These are phyloP conservation scores for Fusarium miscanthi DNA, from an alignment of 2,329 filamentous ascomycete species.

Conservation along the genomic window DNA sequence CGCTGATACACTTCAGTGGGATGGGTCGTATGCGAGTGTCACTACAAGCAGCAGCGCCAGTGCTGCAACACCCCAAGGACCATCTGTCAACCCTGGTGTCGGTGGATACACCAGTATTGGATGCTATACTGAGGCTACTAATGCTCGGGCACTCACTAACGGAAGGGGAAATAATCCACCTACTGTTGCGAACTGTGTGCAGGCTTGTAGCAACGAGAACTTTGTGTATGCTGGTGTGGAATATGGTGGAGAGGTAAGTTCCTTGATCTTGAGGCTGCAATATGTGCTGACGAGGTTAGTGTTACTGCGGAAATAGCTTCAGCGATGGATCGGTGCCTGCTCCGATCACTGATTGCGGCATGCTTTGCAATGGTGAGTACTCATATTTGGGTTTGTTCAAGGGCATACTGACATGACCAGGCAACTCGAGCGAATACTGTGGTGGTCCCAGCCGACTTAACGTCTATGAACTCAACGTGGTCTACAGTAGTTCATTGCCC, in stretches of 20 bases:
- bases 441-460: constrained; percentile 51
- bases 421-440: constrained; percentile 52
- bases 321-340: constrained; percentile 45
- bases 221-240: constrained; percentile 52
- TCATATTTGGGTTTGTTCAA: fast-evolving
- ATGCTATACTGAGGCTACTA: constrained; percentile 52
- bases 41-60: background rate
- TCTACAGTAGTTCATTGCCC: constrained; percentile 6
- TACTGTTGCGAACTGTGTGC: constrained; percentile 51
- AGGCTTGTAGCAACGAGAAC: constrained; percentile 44
- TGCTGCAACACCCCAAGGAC: constrained; percentile 15
- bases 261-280: fast-evolving
- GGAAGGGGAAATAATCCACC: constrained; percentile 37
- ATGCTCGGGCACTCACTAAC: constrained; percentile 49
- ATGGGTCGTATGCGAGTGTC: constrained; percentile 16
- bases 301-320: constrained; percentile 52
- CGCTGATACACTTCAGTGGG: constrained; percentile 49
- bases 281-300: constrained; percentile 28
- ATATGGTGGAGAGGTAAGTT: constrained; percentile 52
- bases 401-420: constrained; percentile 15
- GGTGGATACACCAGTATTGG: constrained; percentile 51
- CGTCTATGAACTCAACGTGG: constrained; percentile 47
- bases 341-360: constrained; percentile 47
- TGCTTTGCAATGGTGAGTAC: constrained; percentile 49
- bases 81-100: constrained; percentile 53